Conservation (phyloP, 116 monocot species). For the Papilionanthe hybrid region DNA sequence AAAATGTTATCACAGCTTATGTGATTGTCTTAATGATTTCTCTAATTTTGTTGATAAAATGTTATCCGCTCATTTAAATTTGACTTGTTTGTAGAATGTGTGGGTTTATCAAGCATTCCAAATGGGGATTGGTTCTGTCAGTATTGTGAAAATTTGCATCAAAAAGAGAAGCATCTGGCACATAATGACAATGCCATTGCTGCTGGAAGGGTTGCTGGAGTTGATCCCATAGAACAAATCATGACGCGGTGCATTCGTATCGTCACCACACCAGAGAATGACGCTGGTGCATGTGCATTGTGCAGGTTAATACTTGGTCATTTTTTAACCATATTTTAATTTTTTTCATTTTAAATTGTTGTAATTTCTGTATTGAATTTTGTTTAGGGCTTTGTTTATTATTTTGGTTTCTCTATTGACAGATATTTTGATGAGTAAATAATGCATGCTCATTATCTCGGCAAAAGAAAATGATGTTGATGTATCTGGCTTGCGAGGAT, state of each 20-base stretch:
- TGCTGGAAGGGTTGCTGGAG: slow-evolving; percentile 66
- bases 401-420: not conserved
- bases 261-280: slow-evolving; percentile 44
- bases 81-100: slow-evolving; percentile 50
- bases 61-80: not conserved
- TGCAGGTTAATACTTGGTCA: slow-evolving; percentile 60
- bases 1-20: not conserved
- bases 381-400: not conserved
- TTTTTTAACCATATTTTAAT: not conserved
- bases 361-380: not conserved
- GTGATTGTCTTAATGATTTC: not conserved
- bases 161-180: slow-evolving; percentile 50
- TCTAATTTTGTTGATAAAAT: not conserved
- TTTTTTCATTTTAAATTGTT: not conserved
- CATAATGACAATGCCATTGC: slow-evolving; percentile 81
- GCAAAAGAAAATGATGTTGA: not conserved
- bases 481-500: not conserved
- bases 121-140: slow-evolving; percentile 61
- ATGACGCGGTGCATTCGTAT: slow-evolving; percentile 61
- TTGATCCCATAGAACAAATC: slow-evolving; percentile 80
- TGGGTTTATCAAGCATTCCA: slow-evolving; percentile 53
- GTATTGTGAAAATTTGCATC: slow-evolving; percentile 57
- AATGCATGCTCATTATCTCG: not conserved
- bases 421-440: not conserved
- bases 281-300: slow-evolving; percentile 64